A percentile compares a stretch with the other conserved stretches of the same genome.
phyloP scores from a whole-genome alignment of 2,329 filamentous ascomycete genomes.

The Ophiostoma piceae region DNA sequence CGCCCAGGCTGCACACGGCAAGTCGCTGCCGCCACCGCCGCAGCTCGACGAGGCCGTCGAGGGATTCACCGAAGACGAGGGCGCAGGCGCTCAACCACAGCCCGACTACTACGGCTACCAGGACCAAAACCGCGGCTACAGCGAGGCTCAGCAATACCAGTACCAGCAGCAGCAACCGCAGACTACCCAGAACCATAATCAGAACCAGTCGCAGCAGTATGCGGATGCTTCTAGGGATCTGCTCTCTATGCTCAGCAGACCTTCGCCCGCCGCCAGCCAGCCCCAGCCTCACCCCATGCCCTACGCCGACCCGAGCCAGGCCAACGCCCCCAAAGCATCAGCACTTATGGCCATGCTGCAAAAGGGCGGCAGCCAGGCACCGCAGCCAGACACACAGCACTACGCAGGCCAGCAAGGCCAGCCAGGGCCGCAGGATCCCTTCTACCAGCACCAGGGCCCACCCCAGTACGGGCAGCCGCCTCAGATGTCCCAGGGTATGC shows the following conservation, averaged over 20 bases:
- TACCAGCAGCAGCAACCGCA: constrained; percentile 18
- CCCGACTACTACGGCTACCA: not conserved
- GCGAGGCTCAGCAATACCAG: constrained; percentile 18
- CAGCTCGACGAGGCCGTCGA: constrained; percentile 47
- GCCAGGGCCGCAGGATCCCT: constrained; percentile 20
- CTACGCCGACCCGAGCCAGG: not conserved
- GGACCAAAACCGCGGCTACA: not conserved
- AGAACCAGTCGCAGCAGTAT: not conserved
- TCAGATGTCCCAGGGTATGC: not conserved
- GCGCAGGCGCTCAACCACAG: constrained; percentile 29
- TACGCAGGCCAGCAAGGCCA: constrained; percentile 44
- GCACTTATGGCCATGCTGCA: constrained; percentile 16
- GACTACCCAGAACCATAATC: not conserved
- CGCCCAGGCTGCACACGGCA: not conserved
- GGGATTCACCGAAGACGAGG: constrained; percentile 58
- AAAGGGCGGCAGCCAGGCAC: constrained; percentile 35
- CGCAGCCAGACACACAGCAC: constrained; percentile 43
- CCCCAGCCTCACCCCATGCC: not conserved
- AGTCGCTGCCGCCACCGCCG: constrained; percentile 25
- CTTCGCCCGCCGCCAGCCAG: constrained; percentile 6
- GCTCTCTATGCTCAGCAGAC: not conserved
- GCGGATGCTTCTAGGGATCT: constrained; percentile 1
- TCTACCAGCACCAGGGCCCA: constrained; percentile 28
- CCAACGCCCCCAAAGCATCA: constrained; percentile 6
- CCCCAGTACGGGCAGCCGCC: not conserved